Evolutionary conservation across 345 rosid species (phyloP), one percentile per base, ranked within the genome.

Genomic region (Leavenworthia alabamica): DNA sequence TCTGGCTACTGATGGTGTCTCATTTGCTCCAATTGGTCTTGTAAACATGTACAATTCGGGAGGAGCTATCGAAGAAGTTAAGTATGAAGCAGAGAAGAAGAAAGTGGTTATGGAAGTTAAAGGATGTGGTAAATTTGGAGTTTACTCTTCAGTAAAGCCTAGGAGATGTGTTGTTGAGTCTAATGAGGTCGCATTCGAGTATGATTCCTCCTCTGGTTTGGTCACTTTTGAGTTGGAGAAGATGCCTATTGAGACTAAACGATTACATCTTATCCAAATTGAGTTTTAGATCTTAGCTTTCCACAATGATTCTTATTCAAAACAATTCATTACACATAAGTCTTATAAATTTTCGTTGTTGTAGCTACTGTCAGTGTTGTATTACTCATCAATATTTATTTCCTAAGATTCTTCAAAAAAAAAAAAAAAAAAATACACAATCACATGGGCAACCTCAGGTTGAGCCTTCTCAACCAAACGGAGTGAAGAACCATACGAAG

Each of bases 51-150:
- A 66, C 79, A 92, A 92, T 54, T 75, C 91, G 2, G 97, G 96
- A n/a, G 99, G 94, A 51, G 95, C 97, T 12, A 78, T 86, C 1
- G 83, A 77, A 37, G 86, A 72, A 56, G 78, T 92, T 7, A 73
- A 58, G 27, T 89, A 86, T 60, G 83, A 82, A 51, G 72, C 60
- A 7, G 72, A 64, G 39, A 57, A 31, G 53, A 58, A 19, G 66
- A 81, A 60, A 59, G 83, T 81, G 15, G 40, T 33, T 19, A 67
- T 85, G 77, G 84, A 82, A 35, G 80, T 89, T 20, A 83, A 75
- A 72, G 96, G 98, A 3, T 82, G 93, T 31, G 98, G 95, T 28
- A 82, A 60, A 47, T 84, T 92, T 0, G 95, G 98, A 23, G 84
- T 81, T 9, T 92, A 78, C 67, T 85, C 90, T 3, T 83, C 93